These are phyloP conservation scores for Coemansia sp. DNA, from an alignment of 192 early-diverging fungal genomes.

Conservation along the genomic window DNA sequence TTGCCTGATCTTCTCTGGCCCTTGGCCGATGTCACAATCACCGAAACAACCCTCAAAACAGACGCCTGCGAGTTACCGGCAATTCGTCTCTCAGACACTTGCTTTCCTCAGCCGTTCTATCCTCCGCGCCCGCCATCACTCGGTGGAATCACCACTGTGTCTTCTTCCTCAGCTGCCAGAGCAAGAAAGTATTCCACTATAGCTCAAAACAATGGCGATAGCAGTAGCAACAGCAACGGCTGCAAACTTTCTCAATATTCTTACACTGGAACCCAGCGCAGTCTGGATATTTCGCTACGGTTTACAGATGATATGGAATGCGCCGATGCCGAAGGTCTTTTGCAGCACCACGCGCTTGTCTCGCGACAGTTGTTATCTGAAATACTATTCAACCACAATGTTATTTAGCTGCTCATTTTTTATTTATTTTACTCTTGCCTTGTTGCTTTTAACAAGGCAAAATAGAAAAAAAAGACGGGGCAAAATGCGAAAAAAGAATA, in stretches of 20 bases:
- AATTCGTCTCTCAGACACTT: slow-evolving; percentile 20
- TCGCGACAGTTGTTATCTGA: slow-evolving; percentile 30
- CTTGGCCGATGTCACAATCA: slow-evolving; percentile 27
- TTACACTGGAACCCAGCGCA: slow-evolving; percentile 21
- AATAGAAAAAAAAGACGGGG: background rate
- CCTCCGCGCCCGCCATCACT: slow-evolving; percentile 28
- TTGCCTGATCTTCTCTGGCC: slow-evolving; percentile 29
- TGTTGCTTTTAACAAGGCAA: no score
- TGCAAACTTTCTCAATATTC: slow-evolving; percentile 11
- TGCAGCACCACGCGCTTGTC: background rate
- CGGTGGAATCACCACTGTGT: slow-evolving; percentile 29
- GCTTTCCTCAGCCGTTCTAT: slow-evolving; percentile 38
- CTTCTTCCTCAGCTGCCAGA: background rate
- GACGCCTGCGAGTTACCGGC: slow-evolving; percentile 9
- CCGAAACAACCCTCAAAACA: background rate
- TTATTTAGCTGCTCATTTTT: slow-evolving; percentile 15
- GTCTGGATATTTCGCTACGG: slow-evolving; percentile 32
- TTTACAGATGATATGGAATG: slow-evolving; percentile 12
- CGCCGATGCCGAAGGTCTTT: background rate
- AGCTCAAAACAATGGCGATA: background rate
- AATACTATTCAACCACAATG: slow-evolving; percentile 32
- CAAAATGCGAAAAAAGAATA: background rate
- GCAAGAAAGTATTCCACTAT: background rate
- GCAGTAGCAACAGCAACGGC: background rate
- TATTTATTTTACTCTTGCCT: no score